Evolutionary conservation across 352 stramenopile species (phyloP).

Genomic region (Thraustochytrium sp.): DNA sequence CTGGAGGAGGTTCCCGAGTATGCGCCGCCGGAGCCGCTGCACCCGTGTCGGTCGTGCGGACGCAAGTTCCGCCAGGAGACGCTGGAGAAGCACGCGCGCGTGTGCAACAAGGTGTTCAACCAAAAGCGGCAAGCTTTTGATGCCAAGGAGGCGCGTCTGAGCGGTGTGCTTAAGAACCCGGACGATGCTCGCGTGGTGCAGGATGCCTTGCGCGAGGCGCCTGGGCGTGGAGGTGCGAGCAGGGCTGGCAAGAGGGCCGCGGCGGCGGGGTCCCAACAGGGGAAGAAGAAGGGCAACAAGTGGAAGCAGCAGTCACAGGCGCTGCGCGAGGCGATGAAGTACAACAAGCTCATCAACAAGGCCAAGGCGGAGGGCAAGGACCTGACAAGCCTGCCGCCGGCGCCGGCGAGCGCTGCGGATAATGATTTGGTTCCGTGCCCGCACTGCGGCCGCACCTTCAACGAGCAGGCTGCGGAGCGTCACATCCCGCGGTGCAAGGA

Average conservation of each 20-base stretch:
- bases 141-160: slow-evolving; percentile 56
- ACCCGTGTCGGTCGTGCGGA: slow-evolving; percentile 67
- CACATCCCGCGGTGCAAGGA: slow-evolving; percentile 84
- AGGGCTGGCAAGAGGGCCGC: slow-evolving; percentile 50
- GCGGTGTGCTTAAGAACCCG: slow-evolving; percentile 70
- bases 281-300: slow-evolving; percentile 47
- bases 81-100: slow-evolving; percentile 68
- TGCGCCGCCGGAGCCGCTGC: not conserved
- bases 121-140: slow-evolving; percentile 75
- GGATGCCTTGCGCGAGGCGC: slow-evolving; percentile 50
- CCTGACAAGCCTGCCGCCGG: slow-evolving; percentile 58
- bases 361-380: slow-evolving; percentile 62
- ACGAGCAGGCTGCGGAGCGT: slow-evolving; percentile 77
- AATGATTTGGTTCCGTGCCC: slow-evolving; percentile 79
- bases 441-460: slow-evolving; percentile 80
- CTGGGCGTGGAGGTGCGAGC: not conserved
- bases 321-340: slow-evolving; percentile 77
- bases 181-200: slow-evolving; percentile 74
- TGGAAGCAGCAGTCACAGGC: slow-evolving; percentile 77
- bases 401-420: slow-evolving; percentile 60
- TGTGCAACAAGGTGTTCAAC: slow-evolving; percentile 77
- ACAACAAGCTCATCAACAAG: slow-evolving; percentile 60
- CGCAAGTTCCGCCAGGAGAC: slow-evolving; percentile 68
- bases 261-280: slow-evolving; percentile 57
- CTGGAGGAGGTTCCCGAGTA: slow-evolving; percentile 15